Conservation (phyloP, 257 asterid genomes). For the Jacaranda copaia region DNA sequence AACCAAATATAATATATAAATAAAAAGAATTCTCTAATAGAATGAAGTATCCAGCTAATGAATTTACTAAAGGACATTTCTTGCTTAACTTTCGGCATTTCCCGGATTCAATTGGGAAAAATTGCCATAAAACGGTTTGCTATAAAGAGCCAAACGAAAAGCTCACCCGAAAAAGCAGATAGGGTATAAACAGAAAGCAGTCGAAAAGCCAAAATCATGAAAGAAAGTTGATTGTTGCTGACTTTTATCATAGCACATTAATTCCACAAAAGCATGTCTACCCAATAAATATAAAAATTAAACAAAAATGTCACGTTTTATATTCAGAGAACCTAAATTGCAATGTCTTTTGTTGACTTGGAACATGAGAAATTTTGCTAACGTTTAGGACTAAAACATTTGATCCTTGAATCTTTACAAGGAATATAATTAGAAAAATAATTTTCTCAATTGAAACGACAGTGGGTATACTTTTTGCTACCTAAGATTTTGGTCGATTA, state of each 20-base stretch:
- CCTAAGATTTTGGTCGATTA: too few relatives aligned
- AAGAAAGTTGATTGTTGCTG: conserved; percentile 20
- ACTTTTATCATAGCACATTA: conserved; percentile 28
- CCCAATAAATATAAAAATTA: background rate
- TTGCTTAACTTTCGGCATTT: conserved; percentile 34
- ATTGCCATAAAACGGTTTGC: conserved; percentile 23
- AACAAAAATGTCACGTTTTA: background rate
- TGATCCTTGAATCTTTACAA: too few relatives aligned
- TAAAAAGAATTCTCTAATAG: background rate
- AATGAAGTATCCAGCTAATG: conserved; percentile 8
- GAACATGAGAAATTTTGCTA: background rate
- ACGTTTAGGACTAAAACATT: background rate
- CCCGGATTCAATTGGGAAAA: conserved; percentile 18
- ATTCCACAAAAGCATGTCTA: background rate
- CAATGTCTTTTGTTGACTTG: background rate
- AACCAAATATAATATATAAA: too few relatives aligned
- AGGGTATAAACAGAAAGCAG: conserved; percentile 28
- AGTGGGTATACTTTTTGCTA: too few relatives aligned
- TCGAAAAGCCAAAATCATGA: conserved; percentile 35
- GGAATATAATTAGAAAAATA: too few relatives aligned
- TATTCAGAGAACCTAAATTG: background rate
- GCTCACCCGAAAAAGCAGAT: conserved; percentile 24
- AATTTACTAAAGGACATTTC: conserved; percentile 23
- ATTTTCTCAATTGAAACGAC: too few relatives aligned
- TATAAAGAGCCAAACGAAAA: conserved; percentile 38